Percentiles rank a stretch among this genome's conserved stretches.
Conservation (phyloP, 2,329 filamentous ascomycete species). For the Eurotiales sp. region DNA sequence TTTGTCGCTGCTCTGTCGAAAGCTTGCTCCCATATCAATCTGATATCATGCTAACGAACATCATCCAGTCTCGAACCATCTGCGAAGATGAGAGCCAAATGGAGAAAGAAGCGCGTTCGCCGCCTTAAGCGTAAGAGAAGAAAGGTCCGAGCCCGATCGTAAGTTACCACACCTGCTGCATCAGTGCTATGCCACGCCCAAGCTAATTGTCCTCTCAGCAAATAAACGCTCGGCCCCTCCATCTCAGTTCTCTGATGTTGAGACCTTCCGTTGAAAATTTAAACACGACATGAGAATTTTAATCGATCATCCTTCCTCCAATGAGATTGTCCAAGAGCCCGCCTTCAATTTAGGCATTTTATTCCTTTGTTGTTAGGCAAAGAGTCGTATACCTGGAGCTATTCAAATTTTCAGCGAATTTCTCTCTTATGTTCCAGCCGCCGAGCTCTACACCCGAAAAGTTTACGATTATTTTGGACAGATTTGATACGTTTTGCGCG, state of each 20-base stretch:
- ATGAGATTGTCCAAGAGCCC: slow-evolving; percentile 12
- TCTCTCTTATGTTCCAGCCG: slow-evolving; percentile 12
- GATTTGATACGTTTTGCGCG: slow-evolving; percentile 13
- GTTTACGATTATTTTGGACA: slow-evolving; percentile 19
- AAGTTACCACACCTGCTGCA: slow-evolving; percentile 44
- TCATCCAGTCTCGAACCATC: slow-evolving; percentile 29
- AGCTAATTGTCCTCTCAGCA: slow-evolving; percentile 44
- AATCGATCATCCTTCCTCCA: slow-evolving; percentile 5
- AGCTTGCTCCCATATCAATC: background rate
- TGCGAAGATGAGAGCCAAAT: slow-evolving; percentile 83
- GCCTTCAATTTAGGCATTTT: background rate
- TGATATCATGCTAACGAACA: background rate
- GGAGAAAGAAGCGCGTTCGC: slow-evolving; percentile 99
- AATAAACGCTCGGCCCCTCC: slow-evolving; percentile 62
- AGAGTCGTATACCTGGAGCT: slow-evolving; percentile 15
- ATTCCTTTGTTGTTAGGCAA: slow-evolving; percentile 4
- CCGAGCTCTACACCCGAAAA: slow-evolving; percentile 16
- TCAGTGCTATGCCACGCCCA: background rate
- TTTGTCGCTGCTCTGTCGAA: background rate
- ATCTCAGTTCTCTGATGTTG: slow-evolving; percentile 46
- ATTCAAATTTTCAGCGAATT: slow-evolving; percentile 10
- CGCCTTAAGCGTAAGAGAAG: slow-evolving; percentile 99
- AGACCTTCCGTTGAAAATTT: slow-evolving; percentile 34
- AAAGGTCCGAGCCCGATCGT: slow-evolving; percentile 99
- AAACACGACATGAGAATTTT: slow-evolving; percentile 30